Evolutionary conservation across 1,284 basidiomycete genomes (phyloP).

Genomic region (Mrakiaceae sp.): DNA sequence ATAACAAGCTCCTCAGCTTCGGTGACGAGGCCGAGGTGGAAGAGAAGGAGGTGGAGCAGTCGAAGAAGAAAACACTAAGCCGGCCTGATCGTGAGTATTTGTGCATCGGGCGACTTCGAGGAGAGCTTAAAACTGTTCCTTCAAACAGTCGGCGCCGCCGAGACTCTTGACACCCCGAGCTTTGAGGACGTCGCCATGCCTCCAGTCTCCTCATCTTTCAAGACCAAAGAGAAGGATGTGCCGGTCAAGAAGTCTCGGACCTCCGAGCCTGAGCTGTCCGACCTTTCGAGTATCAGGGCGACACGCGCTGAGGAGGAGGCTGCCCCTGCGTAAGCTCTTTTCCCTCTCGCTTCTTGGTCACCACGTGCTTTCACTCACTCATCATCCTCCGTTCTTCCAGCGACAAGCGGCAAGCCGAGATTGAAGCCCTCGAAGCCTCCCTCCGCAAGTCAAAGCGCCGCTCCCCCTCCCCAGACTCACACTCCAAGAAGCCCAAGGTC

Average conservation of each 20-base stretch:
- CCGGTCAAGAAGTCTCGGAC: no score
- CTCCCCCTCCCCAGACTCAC: background rate
- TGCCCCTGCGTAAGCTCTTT: conserved; percentile 39
- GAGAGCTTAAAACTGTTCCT: no score
- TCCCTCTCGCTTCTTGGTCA: conserved; percentile 12
- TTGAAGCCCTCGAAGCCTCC: conserved; percentile 75
- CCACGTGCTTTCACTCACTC: background rate
- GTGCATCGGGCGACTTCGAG: no score
- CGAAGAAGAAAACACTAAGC: conserved; percentile 64
- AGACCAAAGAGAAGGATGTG: conserved; percentile 41
- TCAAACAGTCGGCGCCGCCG: no score
- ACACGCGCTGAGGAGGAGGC: no score
- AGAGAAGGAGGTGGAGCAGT: conserved; percentile 31
- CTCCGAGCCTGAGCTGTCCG: no score
- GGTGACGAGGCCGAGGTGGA: conserved; percentile 61
- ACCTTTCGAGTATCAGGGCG: no score
- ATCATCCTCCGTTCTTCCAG: conserved; percentile 33
- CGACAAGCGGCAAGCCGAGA: conserved; percentile 58
- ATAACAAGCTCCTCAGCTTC: conserved; percentile 77
- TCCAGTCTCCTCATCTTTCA: conserved; percentile 4
- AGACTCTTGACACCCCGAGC: background rate
- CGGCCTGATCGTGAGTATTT: conserved; percentile 61
- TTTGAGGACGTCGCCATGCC: conserved; percentile 4
- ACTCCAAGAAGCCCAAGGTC: conserved; percentile 30
- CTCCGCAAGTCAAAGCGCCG: conserved; percentile 42